Evolutionary conservation across 2,329 filamentous ascomycete genomes (phyloP).

Genomic region (Penicillium verrucosum): DNA sequence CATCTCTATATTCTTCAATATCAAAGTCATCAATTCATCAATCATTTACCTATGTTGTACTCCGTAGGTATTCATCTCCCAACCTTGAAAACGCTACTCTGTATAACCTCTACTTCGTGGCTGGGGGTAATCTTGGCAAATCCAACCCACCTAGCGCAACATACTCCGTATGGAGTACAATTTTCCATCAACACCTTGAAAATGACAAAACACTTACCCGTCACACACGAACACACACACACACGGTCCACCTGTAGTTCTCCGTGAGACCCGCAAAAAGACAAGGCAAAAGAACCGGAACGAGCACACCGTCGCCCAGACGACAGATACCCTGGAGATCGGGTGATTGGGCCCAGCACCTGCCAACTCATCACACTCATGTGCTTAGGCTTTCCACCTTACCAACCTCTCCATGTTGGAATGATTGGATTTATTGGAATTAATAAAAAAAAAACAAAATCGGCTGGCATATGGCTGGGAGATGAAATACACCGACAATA

Average conservation of each 20-base stretch:
- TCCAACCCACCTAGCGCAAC: neutral
- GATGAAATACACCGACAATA: neutral
- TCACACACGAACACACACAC: constrained; percentile 16
- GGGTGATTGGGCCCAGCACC: constrained; percentile 18
- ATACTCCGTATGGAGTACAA: neutral
- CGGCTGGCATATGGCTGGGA: neutral
- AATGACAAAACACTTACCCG: neutral
- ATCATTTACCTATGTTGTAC: too few relatives aligned
- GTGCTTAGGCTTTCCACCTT: neutral
- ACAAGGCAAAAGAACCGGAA: neutral
- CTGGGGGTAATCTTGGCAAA: neutral
- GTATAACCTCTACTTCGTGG: neutral
- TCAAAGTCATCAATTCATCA: too few relatives aligned
- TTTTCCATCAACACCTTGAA: neutral
- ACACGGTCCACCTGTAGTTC: constrained; percentile 13
- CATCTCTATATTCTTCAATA: neutral
- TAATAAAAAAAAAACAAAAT: neutral
- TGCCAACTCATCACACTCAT: constrained; percentile 24
- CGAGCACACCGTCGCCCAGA: constrained; percentile 18
- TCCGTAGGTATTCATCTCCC: neutral
- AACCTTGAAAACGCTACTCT: neutral
- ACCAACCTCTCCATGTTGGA: neutral
- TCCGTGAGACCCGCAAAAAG: constrained; percentile 7
- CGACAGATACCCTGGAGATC: constrained; percentile 15
- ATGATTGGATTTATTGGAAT: neutral